A percentile compares a stretch with the other conserved stretches of the same genome.
Evolutionary conservation across 345 rosid genomes (phyloP).

Genomic region (Moricandia moricandioides): DNA sequence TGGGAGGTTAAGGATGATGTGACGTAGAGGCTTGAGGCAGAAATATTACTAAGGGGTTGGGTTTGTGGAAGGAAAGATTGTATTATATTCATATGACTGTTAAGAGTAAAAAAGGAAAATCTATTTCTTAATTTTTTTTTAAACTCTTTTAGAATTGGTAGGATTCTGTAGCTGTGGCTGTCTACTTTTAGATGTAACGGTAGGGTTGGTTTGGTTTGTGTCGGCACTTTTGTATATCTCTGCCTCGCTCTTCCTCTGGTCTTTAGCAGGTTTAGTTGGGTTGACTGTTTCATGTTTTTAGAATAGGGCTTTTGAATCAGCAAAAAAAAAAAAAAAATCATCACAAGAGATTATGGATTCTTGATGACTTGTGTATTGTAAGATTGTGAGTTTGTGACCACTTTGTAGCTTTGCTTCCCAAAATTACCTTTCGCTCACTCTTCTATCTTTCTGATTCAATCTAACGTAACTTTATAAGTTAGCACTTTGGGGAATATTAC

Average conservation of each 20-base stretch:
- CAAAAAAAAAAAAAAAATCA: neutral
- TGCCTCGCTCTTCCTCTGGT: slow-evolving; percentile 2
- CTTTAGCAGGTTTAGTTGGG: slow-evolving; percentile 17
- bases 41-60: slow-evolving; percentile 2
- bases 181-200: slow-evolving; percentile 33
- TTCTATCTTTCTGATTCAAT: neutral
- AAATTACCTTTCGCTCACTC: neutral
- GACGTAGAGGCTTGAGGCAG: slow-evolving; percentile 33
- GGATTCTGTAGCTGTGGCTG: slow-evolving; percentile 3
- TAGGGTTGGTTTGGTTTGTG: slow-evolving; percentile 20
- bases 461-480: too few relatives aligned
- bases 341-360: slow-evolving; percentile 28
- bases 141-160: neutral
- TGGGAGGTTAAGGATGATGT: slow-evolving; percentile 14
- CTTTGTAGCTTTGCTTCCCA: neutral
- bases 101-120: slow-evolving; percentile 20
- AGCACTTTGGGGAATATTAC: too few relatives aligned
- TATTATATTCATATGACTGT: slow-evolving; percentile 25
- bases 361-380: slow-evolving; percentile 30
- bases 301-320: slow-evolving; percentile 27
- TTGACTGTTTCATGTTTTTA: slow-evolving; percentile 8
- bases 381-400: slow-evolving; percentile 26
- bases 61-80: slow-evolving; percentile 32
- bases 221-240: slow-evolving; percentile 30
- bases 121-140: slow-evolving; percentile 16